Conservation (phyloP, 192 early-diverging fungal species). For the Thamnidium elegans region DNA sequence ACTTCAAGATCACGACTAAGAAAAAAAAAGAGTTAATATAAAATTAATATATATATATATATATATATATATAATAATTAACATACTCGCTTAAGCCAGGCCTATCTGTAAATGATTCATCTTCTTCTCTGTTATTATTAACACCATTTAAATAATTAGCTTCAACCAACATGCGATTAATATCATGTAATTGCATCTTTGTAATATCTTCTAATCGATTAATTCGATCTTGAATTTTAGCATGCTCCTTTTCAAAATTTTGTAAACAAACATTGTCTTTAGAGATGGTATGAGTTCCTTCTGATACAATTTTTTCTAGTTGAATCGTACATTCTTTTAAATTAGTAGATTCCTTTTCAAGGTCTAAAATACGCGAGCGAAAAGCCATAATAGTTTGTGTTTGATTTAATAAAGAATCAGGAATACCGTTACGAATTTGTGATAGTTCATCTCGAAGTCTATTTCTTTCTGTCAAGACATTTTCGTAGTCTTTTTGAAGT, state of each 20-base stretch:
- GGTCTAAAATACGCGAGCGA: slow-evolving; percentile 34
- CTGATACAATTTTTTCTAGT: slow-evolving; percentile 19
- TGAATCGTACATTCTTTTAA: slow-evolving; percentile 32
- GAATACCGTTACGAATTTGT: slow-evolving; percentile 35
- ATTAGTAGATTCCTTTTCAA: slow-evolving; percentile 33
- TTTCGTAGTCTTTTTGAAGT: slow-evolving; percentile 22
- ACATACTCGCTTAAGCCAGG: slow-evolving; percentile 44
- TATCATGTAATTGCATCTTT: slow-evolving; percentile 46
- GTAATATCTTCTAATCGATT: slow-evolving; percentile 40
- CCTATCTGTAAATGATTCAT: slow-evolving; percentile 46
- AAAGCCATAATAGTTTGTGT: slow-evolving; percentile 36
- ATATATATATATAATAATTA: background rate
- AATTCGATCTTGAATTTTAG: slow-evolving; percentile 17
- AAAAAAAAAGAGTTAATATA: background rate
- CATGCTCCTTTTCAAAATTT: slow-evolving; percentile 28
- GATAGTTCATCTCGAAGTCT: slow-evolving; percentile 21
- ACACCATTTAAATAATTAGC: slow-evolving; percentile 53
- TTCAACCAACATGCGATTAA: slow-evolving; percentile 55
- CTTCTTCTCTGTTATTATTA: slow-evolving; percentile 43
- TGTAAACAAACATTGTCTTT: slow-evolving; percentile 39
- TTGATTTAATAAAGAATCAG: slow-evolving; percentile 33
- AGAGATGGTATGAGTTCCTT: slow-evolving; percentile 30
- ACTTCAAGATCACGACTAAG: slow-evolving; percentile 44
- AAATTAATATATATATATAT: no score
- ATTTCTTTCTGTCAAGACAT: slow-evolving; percentile 25